Percentiles rank a stretch among this genome's conserved stretches.
Evolutionary conservation across 2,329 filamentous ascomycete species (phyloP).

Genomic region (Lasiodiplodia theobromae): DNA sequence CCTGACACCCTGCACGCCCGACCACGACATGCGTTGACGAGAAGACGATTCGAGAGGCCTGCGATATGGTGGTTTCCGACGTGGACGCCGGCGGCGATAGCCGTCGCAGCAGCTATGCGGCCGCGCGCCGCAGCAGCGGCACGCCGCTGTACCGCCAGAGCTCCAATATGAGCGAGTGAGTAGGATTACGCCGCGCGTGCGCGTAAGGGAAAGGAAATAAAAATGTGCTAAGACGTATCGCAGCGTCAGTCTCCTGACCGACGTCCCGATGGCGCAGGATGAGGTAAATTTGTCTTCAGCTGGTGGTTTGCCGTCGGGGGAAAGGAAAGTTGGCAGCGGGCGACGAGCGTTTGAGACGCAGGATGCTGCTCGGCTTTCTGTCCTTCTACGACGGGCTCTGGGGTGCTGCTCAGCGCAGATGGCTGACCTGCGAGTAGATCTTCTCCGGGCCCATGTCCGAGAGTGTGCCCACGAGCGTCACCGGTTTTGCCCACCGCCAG

Average conservation of each 20-base stretch:
- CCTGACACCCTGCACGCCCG: background rate
- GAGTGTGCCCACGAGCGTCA: slow-evolving; percentile 91
- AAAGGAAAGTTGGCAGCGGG: background rate
- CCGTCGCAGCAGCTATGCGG: slow-evolving; percentile 39
- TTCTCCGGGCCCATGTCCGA: slow-evolving; percentile 94
- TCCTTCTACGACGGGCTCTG: background rate
- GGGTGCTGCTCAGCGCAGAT: slow-evolving; percentile 10
- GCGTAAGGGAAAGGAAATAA: background rate
- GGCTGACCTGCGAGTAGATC: slow-evolving; percentile 56
- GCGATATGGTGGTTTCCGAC: slow-evolving; percentile 30
- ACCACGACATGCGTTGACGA: slow-evolving; percentile 28
- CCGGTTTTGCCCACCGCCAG: slow-evolving; percentile 83
- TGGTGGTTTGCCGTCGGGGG: slow-evolving; percentile 9
- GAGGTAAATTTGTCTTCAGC: slow-evolving; percentile 64
- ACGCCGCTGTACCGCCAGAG: slow-evolving; percentile 66
- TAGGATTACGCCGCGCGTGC: slow-evolving; percentile 28
- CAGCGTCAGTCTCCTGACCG: slow-evolving; percentile 80
- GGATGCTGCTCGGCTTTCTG: background rate
- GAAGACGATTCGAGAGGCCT: background rate
- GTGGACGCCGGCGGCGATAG: slow-evolving; percentile 32
- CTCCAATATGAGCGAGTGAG: slow-evolving; percentile 72
- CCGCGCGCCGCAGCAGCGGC: slow-evolving; percentile 39
- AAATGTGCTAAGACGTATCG: slow-evolving; percentile 21
- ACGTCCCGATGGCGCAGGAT: slow-evolving; percentile 98
- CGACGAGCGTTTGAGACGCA: background rate